Base-by-base conservation (phyloP, 2,329 filamentous ascomycete genomes). In the Botryosphaeria dothidea region DNA sequence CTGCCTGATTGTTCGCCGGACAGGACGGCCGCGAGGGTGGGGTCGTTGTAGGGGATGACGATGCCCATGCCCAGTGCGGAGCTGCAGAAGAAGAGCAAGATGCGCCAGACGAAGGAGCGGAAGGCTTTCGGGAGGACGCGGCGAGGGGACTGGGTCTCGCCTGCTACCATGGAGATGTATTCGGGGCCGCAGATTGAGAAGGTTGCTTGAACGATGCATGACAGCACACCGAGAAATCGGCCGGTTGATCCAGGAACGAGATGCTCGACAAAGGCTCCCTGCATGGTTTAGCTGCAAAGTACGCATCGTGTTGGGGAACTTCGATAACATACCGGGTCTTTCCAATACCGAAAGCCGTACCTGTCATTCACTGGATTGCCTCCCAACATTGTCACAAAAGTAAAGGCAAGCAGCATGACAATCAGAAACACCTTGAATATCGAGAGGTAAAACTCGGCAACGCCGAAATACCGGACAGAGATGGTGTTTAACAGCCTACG, bases 61-160 rank as follows among this genome's bases (percentile, higher is more conserved):
- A 88, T 79, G n/a, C 86, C 86, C 15, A 88, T 83, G 8, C 84
- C 77, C 15, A 88, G 73, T 1, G 85, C 79, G 60, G 77, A 77
- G 23, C 82, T 68, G 65, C 80, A 70, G 70, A 79, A 78, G 72
- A 88, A 87, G 67, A 85, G 77, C 3, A 83, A 71, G 36, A 86
- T 81, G 68, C 84, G 81, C 69, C 79, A 84, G 71, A 87, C 86
- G 23, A 86, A 81, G 66, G 82, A 77, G 62, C 79, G 76, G 21
- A 83, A 79, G 5, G 84, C 84, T 71, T 83, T 84, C 19, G 85
- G 85, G 45, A 87, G 84, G 13, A 58, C 70, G 11, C 67, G 72
- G n/a, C 81, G 76, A 15, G 81, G 81, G 31, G 76, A 75, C 68
- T 80, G 80, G 8, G 80, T 78, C 67, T 83, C 81, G 48, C 79